These are phyloP conservation scores for Onygenales sp. DNA, from an alignment of 2,329 filamentous ascomycete genomes.

Conservation along the genomic window DNA sequence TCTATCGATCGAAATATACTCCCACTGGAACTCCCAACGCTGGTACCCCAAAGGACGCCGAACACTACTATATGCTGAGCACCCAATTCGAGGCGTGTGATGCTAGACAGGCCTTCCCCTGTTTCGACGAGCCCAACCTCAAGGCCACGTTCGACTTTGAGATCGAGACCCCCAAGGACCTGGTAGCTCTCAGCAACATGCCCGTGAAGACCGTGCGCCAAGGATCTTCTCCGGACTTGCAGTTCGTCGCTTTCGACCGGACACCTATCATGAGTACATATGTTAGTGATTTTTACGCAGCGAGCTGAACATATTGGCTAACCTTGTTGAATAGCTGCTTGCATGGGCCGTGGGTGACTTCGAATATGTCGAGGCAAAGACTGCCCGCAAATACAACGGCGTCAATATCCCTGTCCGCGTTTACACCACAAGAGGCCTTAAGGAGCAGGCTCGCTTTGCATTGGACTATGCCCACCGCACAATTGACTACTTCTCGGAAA, in stretches of 20 bases:
- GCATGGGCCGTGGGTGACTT: slow-evolving; percentile 97
- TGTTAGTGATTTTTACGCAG: slow-evolving; percentile 30
- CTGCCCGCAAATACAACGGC: slow-evolving; percentile 80
- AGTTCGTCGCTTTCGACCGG: slow-evolving; percentile 66
- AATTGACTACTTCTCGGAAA: slow-evolving; percentile 91
- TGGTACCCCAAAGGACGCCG: slow-evolving; percentile 65
- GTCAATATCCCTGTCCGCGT: slow-evolving; percentile 87
- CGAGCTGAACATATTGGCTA: background rate
- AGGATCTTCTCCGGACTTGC: slow-evolving; percentile 56
- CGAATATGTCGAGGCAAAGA: slow-evolving; percentile 89
- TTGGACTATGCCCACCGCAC: slow-evolving; percentile 85
- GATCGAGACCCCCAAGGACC: slow-evolving; percentile 80
- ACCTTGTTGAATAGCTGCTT: slow-evolving; percentile 55
- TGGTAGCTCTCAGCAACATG: slow-evolving; percentile 92
- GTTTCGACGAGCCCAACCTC: slow-evolving; percentile 94
- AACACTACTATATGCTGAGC: slow-evolving; percentile 67
- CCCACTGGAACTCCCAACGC: slow-evolving; percentile 60
- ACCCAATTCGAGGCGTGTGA: slow-evolving; percentile 98
- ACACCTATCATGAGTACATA: slow-evolving; percentile 87
- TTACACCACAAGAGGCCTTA: slow-evolving; percentile 89
- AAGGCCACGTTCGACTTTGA: slow-evolving; percentile 94
- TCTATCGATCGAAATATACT: slow-evolving; percentile 92
- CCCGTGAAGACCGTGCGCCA: slow-evolving; percentile 64
- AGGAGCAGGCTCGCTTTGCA: slow-evolving; percentile 83
- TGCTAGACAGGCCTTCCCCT: slow-evolving; percentile 88